phyloP scores from a whole-genome alignment of 2,329 filamentous ascomycete species.

The Fusarium sp. region DNA sequence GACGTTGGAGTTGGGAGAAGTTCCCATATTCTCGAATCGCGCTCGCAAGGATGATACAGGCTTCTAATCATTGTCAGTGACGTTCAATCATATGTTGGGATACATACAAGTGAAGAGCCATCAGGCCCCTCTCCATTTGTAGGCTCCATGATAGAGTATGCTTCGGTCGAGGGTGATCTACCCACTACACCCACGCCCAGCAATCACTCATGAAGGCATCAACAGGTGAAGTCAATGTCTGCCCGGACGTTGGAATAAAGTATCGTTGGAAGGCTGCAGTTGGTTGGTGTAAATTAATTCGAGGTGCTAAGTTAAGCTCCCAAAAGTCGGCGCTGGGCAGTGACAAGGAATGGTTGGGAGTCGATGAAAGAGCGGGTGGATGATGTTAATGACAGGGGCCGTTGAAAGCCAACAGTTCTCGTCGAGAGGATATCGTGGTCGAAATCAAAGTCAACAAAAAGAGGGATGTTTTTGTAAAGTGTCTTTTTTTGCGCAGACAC shows the following conservation, averaged over 20 bases:
- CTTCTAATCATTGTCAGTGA: slow-evolving; percentile 63
- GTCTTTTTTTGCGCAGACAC: slow-evolving; percentile 28
- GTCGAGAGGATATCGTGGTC: slow-evolving; percentile 7
- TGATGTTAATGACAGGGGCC: slow-evolving; percentile 33
- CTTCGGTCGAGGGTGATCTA: slow-evolving; percentile 46
- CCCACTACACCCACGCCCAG: slow-evolving; percentile 53
- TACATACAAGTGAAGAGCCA: slow-evolving; percentile 78
- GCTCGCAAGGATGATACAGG: slow-evolving; percentile 84
- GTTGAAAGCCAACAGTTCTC: slow-evolving; percentile 26
- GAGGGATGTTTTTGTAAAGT: slow-evolving; percentile 28
- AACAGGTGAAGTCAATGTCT: slow-evolving; percentile 34
- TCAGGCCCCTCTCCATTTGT: slow-evolving; percentile 69
- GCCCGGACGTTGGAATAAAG: neutral
- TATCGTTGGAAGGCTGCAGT: slow-evolving; percentile 1
- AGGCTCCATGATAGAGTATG: slow-evolving; percentile 48
- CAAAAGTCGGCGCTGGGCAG: slow-evolving; percentile 38
- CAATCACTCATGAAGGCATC: slow-evolving; percentile 47
- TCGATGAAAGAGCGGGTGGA: slow-evolving; percentile 35
- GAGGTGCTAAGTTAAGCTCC: slow-evolving; percentile 19
- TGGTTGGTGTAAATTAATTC: slow-evolving; percentile 1
- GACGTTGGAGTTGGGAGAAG: slow-evolving; percentile 34
- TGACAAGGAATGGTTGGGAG: slow-evolving; percentile 43
- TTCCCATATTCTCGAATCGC: slow-evolving; percentile 79
- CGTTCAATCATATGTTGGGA: neutral
- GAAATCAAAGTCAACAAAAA: slow-evolving; percentile 13